Conservation (phyloP, 2,329 filamentous ascomycete species). For the Monosporascus sp. region DNA sequence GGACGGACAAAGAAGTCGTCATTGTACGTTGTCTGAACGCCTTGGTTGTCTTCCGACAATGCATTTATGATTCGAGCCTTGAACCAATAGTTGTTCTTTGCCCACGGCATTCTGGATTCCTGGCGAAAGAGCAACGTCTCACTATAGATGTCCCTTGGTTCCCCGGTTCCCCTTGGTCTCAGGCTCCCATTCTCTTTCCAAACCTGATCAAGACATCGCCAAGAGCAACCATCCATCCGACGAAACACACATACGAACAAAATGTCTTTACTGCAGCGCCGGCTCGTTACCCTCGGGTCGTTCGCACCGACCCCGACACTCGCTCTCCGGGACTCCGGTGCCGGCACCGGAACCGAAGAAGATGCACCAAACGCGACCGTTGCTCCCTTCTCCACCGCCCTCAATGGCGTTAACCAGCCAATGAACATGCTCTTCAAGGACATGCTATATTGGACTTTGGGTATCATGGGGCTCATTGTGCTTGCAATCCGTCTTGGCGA, state of each 20-base stretch:
- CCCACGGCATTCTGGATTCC: constrained; percentile 16
- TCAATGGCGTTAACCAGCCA: constrained; percentile 56
- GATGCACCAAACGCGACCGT: constrained; percentile 40
- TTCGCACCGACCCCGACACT: constrained; percentile 22
- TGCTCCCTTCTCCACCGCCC: constrained; percentile 48
- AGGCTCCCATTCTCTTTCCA: constrained; percentile 3
- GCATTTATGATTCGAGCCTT: constrained; percentile 17
- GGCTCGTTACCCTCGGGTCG: constrained; percentile 26
- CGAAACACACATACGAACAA: constrained; percentile 4
- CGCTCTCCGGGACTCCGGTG: constrained; percentile 18
- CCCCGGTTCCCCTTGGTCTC: constrained; percentile 4
- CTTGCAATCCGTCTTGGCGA: constrained; percentile 49
- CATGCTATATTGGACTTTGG: constrained; percentile 56
- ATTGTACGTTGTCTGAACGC: neutral
- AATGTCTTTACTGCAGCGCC: constrained; percentile 28
- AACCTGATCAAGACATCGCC: constrained; percentile 4
- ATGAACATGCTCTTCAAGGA: constrained; percentile 54
- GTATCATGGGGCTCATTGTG: constrained; percentile 48
- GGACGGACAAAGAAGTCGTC: constrained; percentile 13
- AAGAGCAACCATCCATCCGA: constrained; percentile 3
- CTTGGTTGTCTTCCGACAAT: constrained; percentile 21
- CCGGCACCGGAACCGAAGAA: constrained; percentile 11
- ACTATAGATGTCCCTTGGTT: constrained; percentile 22
- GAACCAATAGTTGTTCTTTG: constrained; percentile 17
- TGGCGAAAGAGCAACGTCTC: constrained; percentile 7